These are phyloP conservation scores for Microcyclosporella mali DNA, from an alignment of 2,329 filamentous ascomycete genomes.

Conservation along the genomic window DNA sequence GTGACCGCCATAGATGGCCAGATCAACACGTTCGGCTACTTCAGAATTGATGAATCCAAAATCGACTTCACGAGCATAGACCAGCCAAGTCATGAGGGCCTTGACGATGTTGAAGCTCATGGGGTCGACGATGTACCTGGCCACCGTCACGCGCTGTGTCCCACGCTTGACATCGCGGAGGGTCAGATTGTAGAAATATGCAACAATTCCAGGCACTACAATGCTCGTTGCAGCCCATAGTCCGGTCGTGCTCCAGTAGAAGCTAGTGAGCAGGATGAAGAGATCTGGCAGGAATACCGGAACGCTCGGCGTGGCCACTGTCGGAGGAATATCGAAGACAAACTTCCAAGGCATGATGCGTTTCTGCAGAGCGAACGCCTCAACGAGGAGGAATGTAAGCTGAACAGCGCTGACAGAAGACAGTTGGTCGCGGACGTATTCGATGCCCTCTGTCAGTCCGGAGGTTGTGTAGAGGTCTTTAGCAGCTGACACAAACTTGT, in stretches of 20 bases:
- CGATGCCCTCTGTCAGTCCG: conserved; percentile 59
- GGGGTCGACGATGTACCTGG: conserved; percentile 67
- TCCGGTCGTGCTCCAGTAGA: conserved; percentile 69
- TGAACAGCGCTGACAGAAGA: conserved; percentile 70
- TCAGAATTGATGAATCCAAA: conserved; percentile 55
- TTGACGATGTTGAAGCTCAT: conserved; percentile 86
- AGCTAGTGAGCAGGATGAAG: conserved; percentile 65
- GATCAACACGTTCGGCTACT: conserved; percentile 58
- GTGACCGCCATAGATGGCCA: conserved; percentile 65
- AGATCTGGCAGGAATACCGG: conserved; percentile 70
- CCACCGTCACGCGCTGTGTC: conserved; percentile 27
- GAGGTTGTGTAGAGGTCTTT: conserved; percentile 58
- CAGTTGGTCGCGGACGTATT: conserved; percentile 61
- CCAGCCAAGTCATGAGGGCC: conserved; percentile 71
- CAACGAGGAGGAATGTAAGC: conserved; percentile 60
- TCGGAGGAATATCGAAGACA: conserved; percentile 64
- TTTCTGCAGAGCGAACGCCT: conserved; percentile 62
- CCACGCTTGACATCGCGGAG: conserved; percentile 47
- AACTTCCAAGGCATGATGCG: conserved; percentile 67
- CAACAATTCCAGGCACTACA: conserved; percentile 61
- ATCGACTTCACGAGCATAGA: conserved; percentile 65
- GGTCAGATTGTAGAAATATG: conserved; percentile 89
- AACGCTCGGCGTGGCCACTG: conserved; percentile 34
- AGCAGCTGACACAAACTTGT: conserved; percentile 61
- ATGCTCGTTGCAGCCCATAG: conserved; percentile 69